Evolutionary conservation across 1,284 basidiomycete genomes (phyloP).

Genomic region (Ganoderma leucocontextum): DNA sequence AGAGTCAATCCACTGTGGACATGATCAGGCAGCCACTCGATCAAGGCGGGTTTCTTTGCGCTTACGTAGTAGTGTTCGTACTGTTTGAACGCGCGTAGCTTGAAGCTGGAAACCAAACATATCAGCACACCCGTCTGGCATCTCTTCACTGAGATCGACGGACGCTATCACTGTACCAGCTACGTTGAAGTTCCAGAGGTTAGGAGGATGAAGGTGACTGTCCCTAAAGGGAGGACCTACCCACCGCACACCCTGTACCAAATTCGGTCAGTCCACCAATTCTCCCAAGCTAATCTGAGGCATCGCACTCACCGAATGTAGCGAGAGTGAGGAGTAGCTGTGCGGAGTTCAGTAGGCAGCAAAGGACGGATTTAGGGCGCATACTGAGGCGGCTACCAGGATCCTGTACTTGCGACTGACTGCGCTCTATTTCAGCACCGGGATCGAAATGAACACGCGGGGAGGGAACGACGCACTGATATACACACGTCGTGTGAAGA

Average conservation of each 20-base stretch:
- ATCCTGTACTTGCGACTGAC: slow-evolving; percentile 11
- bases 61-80: slow-evolving; percentile 14
- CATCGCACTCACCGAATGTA: slow-evolving; percentile 8
- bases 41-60: no score
- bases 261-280: background rate
- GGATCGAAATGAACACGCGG: background rate
- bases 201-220: background rate
- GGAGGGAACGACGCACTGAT: slow-evolving; percentile 1
- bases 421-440: background rate
- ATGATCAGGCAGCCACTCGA: background rate
- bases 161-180: slow-evolving; percentile 12
- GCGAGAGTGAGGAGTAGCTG: slow-evolving; percentile 4
- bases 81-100: slow-evolving; percentile 1
- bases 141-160: background rate
- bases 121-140: background rate
- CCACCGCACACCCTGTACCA: slow-evolving; percentile 1
- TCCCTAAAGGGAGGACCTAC: background rate
- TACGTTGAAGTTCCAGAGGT: background rate
- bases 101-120: slow-evolving; percentile 3
- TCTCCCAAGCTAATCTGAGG: background rate
- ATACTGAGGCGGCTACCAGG: slow-evolving; percentile 5
- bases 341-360: background rate
- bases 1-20: slow-evolving; percentile 18
- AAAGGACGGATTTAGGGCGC: background rate
- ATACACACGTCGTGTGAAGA: slow-evolving; percentile 14